Conservation (phyloP, 2,329 filamentous ascomycete species). For the Aspergillus ustus region DNA sequence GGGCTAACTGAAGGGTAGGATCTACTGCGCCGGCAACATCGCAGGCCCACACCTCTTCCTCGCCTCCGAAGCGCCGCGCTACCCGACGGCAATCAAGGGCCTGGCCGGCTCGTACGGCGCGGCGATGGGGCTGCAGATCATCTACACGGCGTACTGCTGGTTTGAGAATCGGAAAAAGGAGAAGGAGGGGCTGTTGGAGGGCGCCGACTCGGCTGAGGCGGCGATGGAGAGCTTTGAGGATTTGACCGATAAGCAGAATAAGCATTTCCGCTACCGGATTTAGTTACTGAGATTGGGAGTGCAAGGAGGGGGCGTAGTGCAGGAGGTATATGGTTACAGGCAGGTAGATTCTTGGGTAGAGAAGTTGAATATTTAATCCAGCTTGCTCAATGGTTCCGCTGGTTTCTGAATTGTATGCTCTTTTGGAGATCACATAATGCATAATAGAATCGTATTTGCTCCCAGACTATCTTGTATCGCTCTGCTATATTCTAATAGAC, state of each 20-base stretch:
- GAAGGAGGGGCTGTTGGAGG: not conserved
- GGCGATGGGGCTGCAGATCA: slow-evolving; percentile 35
- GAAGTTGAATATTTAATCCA: no score
- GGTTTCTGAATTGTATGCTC: no score
- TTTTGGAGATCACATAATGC: no score
- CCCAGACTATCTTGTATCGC: no score
- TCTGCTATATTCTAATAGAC: no score
- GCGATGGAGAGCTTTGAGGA: slow-evolving; percentile 3
- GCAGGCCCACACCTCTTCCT: slow-evolving; percentile 50
- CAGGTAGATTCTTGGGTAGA: no score
- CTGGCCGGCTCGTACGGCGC: slow-evolving; percentile 45
- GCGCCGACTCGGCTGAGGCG: not conserved
- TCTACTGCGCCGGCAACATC: slow-evolving; percentile 40
- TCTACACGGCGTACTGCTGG: slow-evolving; percentile 20
- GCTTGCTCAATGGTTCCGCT: no score
- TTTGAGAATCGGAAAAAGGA: slow-evolving; percentile 10
- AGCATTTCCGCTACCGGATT: not conserved
- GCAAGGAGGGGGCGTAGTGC: no score
- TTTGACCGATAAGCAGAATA: slow-evolving; percentile 4
- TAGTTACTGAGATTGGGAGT: not conserved
- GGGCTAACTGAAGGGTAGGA: not conserved
- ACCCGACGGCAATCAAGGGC: slow-evolving; percentile 45
- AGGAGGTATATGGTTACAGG: no score
- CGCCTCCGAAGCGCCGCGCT: slow-evolving; percentile 43
- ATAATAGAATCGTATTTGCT: no score